Conservation (phyloP, 257 asterid genomes). For the Nyctanthes arbortristis region DNA sequence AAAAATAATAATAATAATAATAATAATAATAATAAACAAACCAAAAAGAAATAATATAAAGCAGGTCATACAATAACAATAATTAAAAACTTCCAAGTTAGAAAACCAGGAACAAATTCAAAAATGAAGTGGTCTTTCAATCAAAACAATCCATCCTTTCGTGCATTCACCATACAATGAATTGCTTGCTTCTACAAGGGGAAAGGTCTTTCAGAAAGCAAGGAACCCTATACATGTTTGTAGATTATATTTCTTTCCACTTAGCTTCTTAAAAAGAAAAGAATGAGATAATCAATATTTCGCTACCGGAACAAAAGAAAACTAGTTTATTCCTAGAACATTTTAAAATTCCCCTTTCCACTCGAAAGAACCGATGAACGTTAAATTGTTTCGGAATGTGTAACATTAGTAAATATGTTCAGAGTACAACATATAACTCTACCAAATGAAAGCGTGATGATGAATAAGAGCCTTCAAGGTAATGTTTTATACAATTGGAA, state of each 20-base stretch:
- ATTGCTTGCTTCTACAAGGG: neutral
- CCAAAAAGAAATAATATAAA: neutral
- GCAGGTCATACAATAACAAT: neutral
- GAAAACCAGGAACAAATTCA: neutral
- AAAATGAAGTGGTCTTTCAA: neutral
- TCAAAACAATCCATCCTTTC: neutral
- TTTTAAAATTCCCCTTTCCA: neutral
- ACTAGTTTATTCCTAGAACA: too few species aligned
- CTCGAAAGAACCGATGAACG: neutral
- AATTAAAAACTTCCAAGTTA: neutral
- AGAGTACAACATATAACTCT: too few species aligned
- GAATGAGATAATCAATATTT: too few species aligned
- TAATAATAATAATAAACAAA: neutral
- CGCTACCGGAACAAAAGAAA: too few species aligned
- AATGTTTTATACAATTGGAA: neutral
- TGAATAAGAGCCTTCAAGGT: neutral
- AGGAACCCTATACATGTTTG: neutral
- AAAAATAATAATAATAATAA: neutral
- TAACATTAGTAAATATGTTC: too few species aligned
- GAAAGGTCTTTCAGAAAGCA: neutral
- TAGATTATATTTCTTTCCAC: too few species aligned
- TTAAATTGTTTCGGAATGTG: neutral
- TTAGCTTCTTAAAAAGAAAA: too few species aligned
- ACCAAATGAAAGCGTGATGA: neutral
- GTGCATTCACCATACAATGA: neutral